Evolutionary conservation across 768 basidiomycete species (phyloP).

Genomic region (Amanita phalloides): DNA sequence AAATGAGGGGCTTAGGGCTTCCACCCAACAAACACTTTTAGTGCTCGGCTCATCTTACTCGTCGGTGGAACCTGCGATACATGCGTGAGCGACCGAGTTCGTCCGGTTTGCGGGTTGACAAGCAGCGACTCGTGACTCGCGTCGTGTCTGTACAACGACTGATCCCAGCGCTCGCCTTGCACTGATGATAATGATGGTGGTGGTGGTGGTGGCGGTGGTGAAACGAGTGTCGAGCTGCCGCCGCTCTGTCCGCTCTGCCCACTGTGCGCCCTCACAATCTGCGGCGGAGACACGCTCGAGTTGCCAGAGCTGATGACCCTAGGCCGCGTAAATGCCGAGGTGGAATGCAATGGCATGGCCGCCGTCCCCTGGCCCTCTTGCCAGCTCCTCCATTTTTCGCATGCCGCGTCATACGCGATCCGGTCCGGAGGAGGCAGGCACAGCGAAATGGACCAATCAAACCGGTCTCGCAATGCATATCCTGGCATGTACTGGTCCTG

Average conservation of each 20-base stretch:
- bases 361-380: slow-evolving; percentile 14
- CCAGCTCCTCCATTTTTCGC: slow-evolving; percentile 47
- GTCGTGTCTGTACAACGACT: neutral
- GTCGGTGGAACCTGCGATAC: slow-evolving; percentile 16
- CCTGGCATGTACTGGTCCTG: slow-evolving; percentile 42
- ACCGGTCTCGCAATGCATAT: slow-evolving; percentile 32
- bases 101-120: neutral
- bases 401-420: slow-evolving; percentile 45
- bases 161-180: neutral
- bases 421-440: slow-evolving; percentile 36
- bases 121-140: neutral
- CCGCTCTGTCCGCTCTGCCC: neutral
- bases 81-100: slow-evolving; percentile 5
- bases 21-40: slow-evolving; percentile 49
- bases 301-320: neutral
- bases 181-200: too few relatives aligned
- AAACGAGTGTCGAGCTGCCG: neutral
- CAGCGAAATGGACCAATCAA: slow-evolving; percentile 34
- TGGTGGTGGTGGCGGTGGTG: neutral
- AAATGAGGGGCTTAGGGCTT: slow-evolving; percentile 20
- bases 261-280: neutral
- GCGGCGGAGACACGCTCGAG: neutral
- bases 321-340: neutral
- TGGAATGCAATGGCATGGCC: neutral
- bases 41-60: slow-evolving; percentile 38